Conservation (phyloP, 257 asterid species). For the Solanum okadae region DNA sequence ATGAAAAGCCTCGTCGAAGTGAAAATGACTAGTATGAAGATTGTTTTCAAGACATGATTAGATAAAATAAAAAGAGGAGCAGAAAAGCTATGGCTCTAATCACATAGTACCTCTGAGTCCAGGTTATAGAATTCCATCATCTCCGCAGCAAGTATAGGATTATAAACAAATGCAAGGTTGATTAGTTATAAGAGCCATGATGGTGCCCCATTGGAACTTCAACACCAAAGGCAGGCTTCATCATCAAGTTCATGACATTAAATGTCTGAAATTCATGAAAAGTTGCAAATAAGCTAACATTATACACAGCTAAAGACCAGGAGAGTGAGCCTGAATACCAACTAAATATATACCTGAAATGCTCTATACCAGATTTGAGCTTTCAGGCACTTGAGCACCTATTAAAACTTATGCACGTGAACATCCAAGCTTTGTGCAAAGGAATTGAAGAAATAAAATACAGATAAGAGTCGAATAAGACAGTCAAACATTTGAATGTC, state of each 20-base stretch:
- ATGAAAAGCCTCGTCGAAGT: not conserved
- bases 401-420: conserved; percentile 8
- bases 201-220: conserved; percentile 2
- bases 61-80: not conserved
- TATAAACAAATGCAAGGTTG: not conserved
- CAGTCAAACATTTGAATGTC: not conserved
- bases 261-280: conserved; percentile 1
- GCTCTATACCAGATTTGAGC: not conserved
- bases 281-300: not conserved
- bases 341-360: conserved; percentile 3
- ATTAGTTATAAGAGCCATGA: not conserved
- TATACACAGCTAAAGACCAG: not conserved
- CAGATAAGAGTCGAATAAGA: not conserved
- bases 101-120: not conserved
- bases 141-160: not conserved
- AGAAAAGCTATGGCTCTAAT: not conserved
- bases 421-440: not conserved
- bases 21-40: not conserved
- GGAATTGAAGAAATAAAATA: not conserved
- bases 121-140: not conserved
- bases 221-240: conserved; percentile 2
- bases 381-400: conserved; percentile 11
- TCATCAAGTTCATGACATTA: not conserved
- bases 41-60: not conserved
- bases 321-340: not conserved